A percentile compares a stretch with the other conserved stretches of the same genome.
These are phyloP conservation scores for Marasmius sp. DNA, from an alignment of 1,284 basidiomycete genomes.

Conservation along the genomic window DNA sequence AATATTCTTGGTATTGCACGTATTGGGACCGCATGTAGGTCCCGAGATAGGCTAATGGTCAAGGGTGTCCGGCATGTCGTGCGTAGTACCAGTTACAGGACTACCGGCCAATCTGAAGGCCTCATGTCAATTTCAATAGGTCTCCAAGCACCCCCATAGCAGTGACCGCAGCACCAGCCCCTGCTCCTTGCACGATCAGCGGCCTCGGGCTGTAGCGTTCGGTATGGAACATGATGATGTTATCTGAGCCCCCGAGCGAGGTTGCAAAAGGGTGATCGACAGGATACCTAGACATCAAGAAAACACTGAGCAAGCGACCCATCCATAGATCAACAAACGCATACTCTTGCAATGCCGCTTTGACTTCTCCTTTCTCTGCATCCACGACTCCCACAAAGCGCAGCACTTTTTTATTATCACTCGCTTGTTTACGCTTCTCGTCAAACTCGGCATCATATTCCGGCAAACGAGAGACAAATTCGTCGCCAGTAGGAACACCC, in stretches of 20 bases:
- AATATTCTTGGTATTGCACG: too few relatives aligned
- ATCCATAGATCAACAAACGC: conserved; percentile 19
- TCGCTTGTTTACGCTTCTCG: conserved; percentile 75
- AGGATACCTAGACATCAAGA: conserved; percentile 64
- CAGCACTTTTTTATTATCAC: conserved; percentile 78
- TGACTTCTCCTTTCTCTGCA: conserved; percentile 69
- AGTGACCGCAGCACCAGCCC: conserved; percentile 95
- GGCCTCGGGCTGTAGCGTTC: conserved; percentile 84
- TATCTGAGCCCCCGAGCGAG: conserved; percentile 93
- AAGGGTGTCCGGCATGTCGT: too few relatives aligned
- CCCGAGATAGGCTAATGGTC: too few relatives aligned
- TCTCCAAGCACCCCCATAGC: conserved; percentile 97
- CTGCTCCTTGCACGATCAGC: conserved; percentile 92
- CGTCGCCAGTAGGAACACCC: conserved; percentile 68
- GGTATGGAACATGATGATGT: conserved; percentile 97
- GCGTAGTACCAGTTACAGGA: too few relatives aligned
- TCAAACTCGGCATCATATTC: conserved; percentile 87
- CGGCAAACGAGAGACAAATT: conserved; percentile 80
- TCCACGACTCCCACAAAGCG: conserved; percentile 97
- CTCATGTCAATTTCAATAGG: conserved; percentile 52
- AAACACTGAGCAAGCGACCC: conserved; percentile 1
- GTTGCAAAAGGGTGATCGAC: conserved; percentile 92
- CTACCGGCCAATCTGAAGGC: not conserved
- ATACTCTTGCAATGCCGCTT: conserved; percentile 86
- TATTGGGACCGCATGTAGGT: too few relatives aligned